Base-by-base conservation (phyloP, 495 filamentous ascomycete species). In the Hypoxylon fragiforme region DNA sequence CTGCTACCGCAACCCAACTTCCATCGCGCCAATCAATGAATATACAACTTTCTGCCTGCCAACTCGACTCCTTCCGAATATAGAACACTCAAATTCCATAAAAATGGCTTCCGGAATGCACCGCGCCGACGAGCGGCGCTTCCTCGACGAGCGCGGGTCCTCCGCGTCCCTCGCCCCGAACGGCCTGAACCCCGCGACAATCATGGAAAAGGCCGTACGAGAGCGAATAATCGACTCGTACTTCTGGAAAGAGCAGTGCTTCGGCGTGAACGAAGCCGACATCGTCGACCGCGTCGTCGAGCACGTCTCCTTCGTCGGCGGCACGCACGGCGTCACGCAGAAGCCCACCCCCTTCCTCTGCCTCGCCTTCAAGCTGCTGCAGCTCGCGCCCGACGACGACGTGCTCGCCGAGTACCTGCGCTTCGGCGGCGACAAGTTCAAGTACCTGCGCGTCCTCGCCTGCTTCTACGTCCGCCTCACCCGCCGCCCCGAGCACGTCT, bases 231-330 rank as follows among this genome's bases (percentile, higher is more conserved):
- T 89, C 48, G 89, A 95, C 54, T 87, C 83, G 57, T 94, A 95
- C 74, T 98, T 96, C 76, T 98, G 90, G 88, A 96, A 97, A 72
- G 95, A 97, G 69, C 92, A 96, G 70, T 95, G 92, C 67, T 98
- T 97, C 75, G 94, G 87, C 16, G 76, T 98, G 54, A 97, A 97
- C 73, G 90, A 91, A 45, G 89, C 77, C 77, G 58, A 96, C 87
- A 44, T 79, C 1, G 87, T 95, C 58, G 90, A 96, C 74, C 91
- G 94, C 24, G 92, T 92, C 2, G 86, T 88, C 28, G 87, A 91
- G 52, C 76, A 95, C 54, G 88, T 86, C 28, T 83, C 78, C 64
- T 81, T 77, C 72, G 81, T 98, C 44, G 95, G 91, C 48, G 94
- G 94, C 62, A 91, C 89, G 8, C 90, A 89, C 66, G 90, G 90